These are phyloP conservation scores for Fusarium nygamai DNA, from an alignment of 2,329 filamentous ascomycete species.

Conservation along the genomic window DNA sequence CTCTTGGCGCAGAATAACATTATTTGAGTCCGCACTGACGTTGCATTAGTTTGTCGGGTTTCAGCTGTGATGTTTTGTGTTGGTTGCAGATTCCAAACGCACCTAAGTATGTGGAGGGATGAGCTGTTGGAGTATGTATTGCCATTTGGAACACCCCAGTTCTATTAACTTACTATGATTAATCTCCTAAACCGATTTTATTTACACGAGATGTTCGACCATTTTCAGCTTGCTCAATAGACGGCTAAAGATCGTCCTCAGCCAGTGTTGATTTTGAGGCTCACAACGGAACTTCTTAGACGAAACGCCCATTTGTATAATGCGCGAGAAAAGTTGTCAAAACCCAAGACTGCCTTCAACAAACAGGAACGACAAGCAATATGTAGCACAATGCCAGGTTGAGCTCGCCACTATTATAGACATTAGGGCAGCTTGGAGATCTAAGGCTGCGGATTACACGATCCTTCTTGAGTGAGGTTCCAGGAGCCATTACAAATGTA, in stretches of 20 bases:
- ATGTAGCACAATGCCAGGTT: neutral
- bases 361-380: neutral
- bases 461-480: neutral
- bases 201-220: neutral
- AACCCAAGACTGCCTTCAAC: neutral
- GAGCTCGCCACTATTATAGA: neutral
- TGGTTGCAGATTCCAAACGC: slow-evolving; percentile 23
- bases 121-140: neutral
- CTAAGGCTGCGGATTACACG: neutral
- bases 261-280: neutral
- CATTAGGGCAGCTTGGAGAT: neutral
- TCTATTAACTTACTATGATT: neutral
- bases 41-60: neutral
- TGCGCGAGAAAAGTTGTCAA: neutral
- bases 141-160: neutral
- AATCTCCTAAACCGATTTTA: neutral
- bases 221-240: neutral
- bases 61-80: slow-evolving; percentile 24
- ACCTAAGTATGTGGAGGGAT: neutral
- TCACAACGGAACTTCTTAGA: neutral
- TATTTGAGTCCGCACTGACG: neutral
- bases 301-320: neutral
- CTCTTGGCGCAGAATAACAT: neutral
- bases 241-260: neutral
- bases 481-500: neutral